Percentiles rank a stretch among this genome's conserved stretches.
Conservation (phyloP, 306 rosid genomes). For the Lagenaria siceraria region DNA sequence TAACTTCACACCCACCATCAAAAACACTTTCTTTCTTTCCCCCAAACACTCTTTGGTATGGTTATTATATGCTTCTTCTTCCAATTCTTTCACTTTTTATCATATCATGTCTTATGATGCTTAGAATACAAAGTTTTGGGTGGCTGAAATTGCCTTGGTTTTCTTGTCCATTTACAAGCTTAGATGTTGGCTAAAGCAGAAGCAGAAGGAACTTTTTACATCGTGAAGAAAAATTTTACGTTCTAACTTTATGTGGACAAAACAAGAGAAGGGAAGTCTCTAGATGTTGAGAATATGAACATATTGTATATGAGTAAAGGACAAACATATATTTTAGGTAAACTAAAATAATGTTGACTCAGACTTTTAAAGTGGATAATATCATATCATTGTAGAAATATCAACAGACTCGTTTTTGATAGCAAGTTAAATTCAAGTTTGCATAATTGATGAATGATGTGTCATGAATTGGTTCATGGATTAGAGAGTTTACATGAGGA, state of each 20-base stretch:
- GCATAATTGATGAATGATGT: no score
- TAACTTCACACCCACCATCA: conserved; percentile 18
- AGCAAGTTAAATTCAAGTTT: no score
- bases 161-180: background rate
- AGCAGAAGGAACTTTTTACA: no score
- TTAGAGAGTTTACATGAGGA: background rate
- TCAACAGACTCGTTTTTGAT: no score
- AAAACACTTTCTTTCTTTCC: background rate
- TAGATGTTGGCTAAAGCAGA: background rate
- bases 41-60: background rate
- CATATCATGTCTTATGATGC: background rate
- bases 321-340: no score
- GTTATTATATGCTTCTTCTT: background rate
- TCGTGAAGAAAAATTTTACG: background rate
- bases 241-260: no score
- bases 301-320: no score
- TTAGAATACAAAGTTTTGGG: background rate
- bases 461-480: background rate
- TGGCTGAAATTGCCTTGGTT: background rate
- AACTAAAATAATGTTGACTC: no score
- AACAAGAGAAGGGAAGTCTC: no score
- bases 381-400: background rate
- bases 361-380: background rate
- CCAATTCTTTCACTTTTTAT: background rate
- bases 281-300: no score